Evolutionary conservation across 2,329 filamentous ascomycete genomes (phyloP), one percentile per base, ranked within the genome.

Genomic region (Scopulariopsis brevicaulis): DNA sequence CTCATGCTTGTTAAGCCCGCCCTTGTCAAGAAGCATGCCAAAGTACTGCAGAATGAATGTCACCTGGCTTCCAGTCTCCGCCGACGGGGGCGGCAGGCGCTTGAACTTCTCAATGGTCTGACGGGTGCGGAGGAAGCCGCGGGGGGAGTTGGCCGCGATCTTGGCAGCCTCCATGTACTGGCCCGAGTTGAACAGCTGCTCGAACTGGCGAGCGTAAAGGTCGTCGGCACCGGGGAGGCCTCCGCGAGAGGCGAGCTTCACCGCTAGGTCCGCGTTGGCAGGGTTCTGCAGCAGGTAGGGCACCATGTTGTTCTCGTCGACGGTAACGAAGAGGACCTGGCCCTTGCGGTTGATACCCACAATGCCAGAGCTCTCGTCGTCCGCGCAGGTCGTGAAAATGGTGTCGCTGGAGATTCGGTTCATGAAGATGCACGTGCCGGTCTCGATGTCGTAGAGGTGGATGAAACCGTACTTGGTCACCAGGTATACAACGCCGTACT

Each of bases 391-490:
- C 28, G 93, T 95, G 77, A 99, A 99, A 70, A 99, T 97, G 28
- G 94, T 99, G 70, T 99, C 94, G 77, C 91, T 96, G 37, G 94
- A 99, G 68, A 99, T 99, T 66, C 95, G 88, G 80, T 99, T 99
- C 91, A 99, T 95, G 82, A 96, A 99, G 70, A 99, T 94, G 71
- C 90, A 95, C 14, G 88, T 89, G 59, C 90, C 95, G 8, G 89
- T 94, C 77, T 99, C 95, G 59, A 99, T 84, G 68, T 99, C 95
- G 75, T 99, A 97, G 25, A 99, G 83, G 74, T 99, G 94, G 66
- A 99, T 97, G 75, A 97, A 99, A 57, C 94, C 94, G 68, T 96
- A 99, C 73, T 99, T 99, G 59, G 94, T 99, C 62, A 99, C 90
- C 67, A 99, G 84, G 74, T 96, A 96, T 67, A 99, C 87, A 69